Evolutionary conservation across 2,329 filamentous ascomycete genomes (phyloP), one percentile per base, ranked within the genome.

Genomic region (Truncatella angustata): DNA sequence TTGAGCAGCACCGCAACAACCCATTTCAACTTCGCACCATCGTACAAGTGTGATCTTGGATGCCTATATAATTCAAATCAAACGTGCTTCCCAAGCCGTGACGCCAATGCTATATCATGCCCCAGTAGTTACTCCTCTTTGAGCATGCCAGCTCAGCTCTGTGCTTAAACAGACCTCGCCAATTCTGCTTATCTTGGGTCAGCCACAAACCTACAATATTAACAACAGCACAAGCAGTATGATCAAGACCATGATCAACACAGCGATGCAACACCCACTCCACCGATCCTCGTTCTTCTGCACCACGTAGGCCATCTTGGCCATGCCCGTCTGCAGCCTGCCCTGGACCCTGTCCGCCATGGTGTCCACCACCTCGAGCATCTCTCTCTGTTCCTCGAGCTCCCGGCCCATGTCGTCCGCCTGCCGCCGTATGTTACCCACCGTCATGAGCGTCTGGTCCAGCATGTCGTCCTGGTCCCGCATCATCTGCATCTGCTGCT

Each of bases 401-500:
- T 99, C 94, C 52, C 93, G 79, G 1, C 94, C 93, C 93, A 99
- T 99, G 61, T 91, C 90, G 70, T 95, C 87, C 2, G 94, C 95
- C 77, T 97, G 94, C 66, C 88, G 80, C 51, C 93, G 79, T 66
- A 99, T 73, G 66, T 91, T 97, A 2, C 92, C 93, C 21, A 99
- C 94, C 1, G 93, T 97, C 59, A 86, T 84, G 67, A 95, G 96
- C 43, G 99, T 93, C 14, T 89, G 90, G 66, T 97, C 93, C 2
- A 99, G 79, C 62, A 94, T 88, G 72, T 92, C 80, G 67, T 99
- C 94, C 76, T 99, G 94, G 70, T 97, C 91, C 59, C 87, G 84
- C 88, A 99, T 92, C 72, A 99, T 88, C 72, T 92, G 83, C 66
- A 88, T 69, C 75, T 99, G 95, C 67, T 95, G 84, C 72, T 94